A percentile compares a stretch with the other conserved stretches of the same genome.
Evolutionary conservation across 2,329 filamentous ascomycete species (phyloP).

Genomic region (Verticillium nonalfalfae): DNA sequence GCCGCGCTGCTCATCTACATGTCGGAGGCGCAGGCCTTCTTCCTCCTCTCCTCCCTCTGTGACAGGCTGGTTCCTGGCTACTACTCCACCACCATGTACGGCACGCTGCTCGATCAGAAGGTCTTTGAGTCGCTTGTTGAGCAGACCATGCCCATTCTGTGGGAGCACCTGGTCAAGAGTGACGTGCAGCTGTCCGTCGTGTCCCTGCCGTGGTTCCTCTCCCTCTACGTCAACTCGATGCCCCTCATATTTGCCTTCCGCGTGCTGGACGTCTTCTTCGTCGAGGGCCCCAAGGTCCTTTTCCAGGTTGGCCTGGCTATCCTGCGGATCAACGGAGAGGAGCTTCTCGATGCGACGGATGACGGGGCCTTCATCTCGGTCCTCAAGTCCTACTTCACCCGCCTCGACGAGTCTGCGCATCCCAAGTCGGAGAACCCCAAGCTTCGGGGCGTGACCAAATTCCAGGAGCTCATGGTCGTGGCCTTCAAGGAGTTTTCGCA

Average conservation of each 20-base stretch:
- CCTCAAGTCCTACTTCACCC: slow-evolving; percentile 88
- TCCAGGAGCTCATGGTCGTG: slow-evolving; percentile 98
- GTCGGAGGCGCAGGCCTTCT: slow-evolving; percentile 94
- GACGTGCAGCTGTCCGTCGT: slow-evolving; percentile 97
- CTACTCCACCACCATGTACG: slow-evolving; percentile 99
- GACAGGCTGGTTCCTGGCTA: slow-evolving; percentile 92
- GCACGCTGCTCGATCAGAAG: slow-evolving; percentile 90
- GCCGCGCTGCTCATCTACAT: slow-evolving; percentile 98
- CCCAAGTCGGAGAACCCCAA: slow-evolving; percentile 95
- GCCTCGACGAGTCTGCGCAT: slow-evolving; percentile 91
- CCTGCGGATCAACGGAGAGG: slow-evolving; percentile 91
- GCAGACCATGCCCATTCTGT: slow-evolving; percentile 96
- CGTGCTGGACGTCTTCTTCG: slow-evolving; percentile 95
- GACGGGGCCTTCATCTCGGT: slow-evolving; percentile 97
- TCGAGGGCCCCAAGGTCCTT: slow-evolving; percentile 93
- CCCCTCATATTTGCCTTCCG: slow-evolving; percentile 95
- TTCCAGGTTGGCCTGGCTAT: slow-evolving; percentile 98
- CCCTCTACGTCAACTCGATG: slow-evolving; percentile 99
- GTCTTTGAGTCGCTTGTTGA: slow-evolving; percentile 98
- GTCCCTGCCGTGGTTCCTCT: slow-evolving; percentile 95
- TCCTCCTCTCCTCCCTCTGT: slow-evolving; percentile 83
- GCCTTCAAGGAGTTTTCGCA: slow-evolving; percentile 97
- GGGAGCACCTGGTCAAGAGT: slow-evolving; percentile 95
- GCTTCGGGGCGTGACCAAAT: slow-evolving; percentile 85
- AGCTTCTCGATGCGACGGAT: slow-evolving; percentile 85